phyloP scores from a whole-genome alignment of 805 yeast species.

The Metschnikowia amazonensis region DNA sequence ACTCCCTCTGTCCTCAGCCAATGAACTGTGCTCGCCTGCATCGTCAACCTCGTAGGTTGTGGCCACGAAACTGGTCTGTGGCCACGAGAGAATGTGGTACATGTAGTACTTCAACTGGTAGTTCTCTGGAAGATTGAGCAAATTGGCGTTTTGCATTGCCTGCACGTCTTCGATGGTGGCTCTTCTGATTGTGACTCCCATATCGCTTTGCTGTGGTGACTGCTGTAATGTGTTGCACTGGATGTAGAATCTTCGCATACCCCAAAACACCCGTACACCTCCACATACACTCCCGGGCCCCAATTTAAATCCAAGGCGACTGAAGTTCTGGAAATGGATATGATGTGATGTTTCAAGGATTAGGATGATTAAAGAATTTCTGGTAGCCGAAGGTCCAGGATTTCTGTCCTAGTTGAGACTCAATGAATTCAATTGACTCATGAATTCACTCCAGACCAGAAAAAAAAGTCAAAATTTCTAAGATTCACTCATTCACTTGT shows the following conservation, averaged over 20 bases:
- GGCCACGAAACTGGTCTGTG: constrained; percentile 95
- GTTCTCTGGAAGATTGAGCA: constrained; percentile 91
- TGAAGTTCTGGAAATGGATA: too few relatives aligned
- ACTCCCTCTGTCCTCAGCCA: constrained; percentile 6
- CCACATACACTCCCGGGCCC: background rate
- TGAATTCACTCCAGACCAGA: too few relatives aligned
- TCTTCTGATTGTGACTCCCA: constrained; percentile 85
- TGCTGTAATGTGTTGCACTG: background rate
- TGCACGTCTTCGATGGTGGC: constrained; percentile 85
- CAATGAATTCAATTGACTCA: too few relatives aligned
- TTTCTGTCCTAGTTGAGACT: too few relatives aligned
- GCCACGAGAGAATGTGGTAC: constrained; percentile 95
- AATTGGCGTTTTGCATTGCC: constrained; percentile 93
- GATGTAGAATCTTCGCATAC: background rate
- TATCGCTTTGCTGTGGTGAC: constrained; percentile 19
- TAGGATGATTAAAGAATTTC: too few relatives aligned
- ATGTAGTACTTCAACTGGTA: constrained; percentile 88
- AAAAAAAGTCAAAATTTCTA: too few relatives aligned
- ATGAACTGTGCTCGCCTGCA: constrained; percentile 15
- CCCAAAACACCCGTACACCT: background rate
- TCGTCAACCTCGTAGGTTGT: constrained; percentile 56
- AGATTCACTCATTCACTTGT: too few relatives aligned
- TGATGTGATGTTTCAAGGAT: too few relatives aligned
- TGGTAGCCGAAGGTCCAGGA: too few relatives aligned
- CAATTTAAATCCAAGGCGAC: too few relatives aligned